Evolutionary conservation across 2,329 filamentous ascomycete genomes (phyloP), one percentile per base, ranked within the genome.

Genomic region (Coleophoma eucalyptorum): DNA sequence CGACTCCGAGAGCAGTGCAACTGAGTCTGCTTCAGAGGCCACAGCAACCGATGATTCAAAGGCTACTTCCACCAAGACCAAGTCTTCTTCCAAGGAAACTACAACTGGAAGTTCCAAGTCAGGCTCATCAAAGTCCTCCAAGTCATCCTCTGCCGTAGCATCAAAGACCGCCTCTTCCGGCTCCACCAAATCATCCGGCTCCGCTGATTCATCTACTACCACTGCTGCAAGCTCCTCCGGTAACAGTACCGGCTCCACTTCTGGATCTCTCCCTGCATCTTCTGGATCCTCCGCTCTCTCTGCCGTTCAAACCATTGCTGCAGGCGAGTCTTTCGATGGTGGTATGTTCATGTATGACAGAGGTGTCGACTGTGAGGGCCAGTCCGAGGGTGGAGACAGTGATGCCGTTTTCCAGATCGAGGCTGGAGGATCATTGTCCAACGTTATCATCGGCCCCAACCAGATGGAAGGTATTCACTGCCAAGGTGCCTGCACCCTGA

Each of bases 281-380:
- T 67, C 70, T 12, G 67, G 68, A 31, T 72, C 68, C 18, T 70
- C 67, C 12, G 63, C 62, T 48, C 62, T 75, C 19, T 52, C 63
- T 13, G 72, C 71, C n/a, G 69, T 64, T 12, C 64, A 69, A 56
- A 71, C 72, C 35, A 67, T 76, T 52, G 63, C 69, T 1, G 70
- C 72, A 5, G 68, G 67, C 26, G 64, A 65, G 38, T 63, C 56
- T 21, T 74, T 75, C 55, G 74, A 78, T 54, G 74, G 75, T 44
- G 69, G 65, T 13, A 74, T 76, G 71, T 35, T 46, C 63, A 66
- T 56, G 66, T 67, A 50, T 71, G 72, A 72, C 51, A 69, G 72
- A 52, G 65, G 65, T 37, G 64, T 64, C 8, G 56, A 57, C 16
- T 74, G 71, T 59, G 59, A 55, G 21, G 69, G 69, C 12, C 69